phyloP scores from a whole-genome alignment of 495 filamentous ascomycete species.

The Penicillium daleae region DNA sequence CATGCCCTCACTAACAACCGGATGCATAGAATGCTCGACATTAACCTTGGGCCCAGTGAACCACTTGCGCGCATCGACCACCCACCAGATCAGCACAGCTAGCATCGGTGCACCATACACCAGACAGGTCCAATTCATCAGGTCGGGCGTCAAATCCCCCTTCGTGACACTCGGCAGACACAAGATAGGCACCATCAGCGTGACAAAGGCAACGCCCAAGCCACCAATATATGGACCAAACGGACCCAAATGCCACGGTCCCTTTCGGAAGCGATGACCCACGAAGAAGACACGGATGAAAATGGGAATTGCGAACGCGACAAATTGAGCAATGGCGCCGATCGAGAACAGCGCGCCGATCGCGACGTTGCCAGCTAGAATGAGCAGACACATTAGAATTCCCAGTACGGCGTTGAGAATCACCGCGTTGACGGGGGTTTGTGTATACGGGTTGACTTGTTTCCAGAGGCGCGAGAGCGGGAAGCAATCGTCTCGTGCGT shows the following conservation, averaged over 20 bases:
- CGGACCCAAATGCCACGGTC: conserved; percentile 75
- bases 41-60: conserved; percentile 75
- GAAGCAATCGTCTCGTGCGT: conserved; percentile 80
- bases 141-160: conserved; percentile 55
- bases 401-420: conserved; percentile 72
- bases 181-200: conserved; percentile 75
- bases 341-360: conserved; percentile 79
- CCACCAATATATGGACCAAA: conserved; percentile 65
- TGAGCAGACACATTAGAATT: conserved; percentile 65
- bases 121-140: conserved; percentile 79
- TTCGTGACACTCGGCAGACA: conserved; percentile 68
- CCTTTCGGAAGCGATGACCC: conserved; percentile 67
- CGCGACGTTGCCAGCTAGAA: conserved; percentile 67
- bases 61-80: conserved; percentile 71
- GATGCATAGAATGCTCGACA: conserved; percentile 48
- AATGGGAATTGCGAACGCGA: conserved; percentile 77
- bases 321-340: conserved; percentile 73
- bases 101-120: conserved; percentile 75
- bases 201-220: conserved; percentile 63
- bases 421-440: conserved; percentile 79
- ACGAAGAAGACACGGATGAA: conserved; percentile 76
- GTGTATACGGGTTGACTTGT: conserved; percentile 65
- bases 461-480: conserved; percentile 67
- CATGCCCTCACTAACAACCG: conserved; percentile 28
- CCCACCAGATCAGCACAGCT: conserved; percentile 67